A percentile compares a stretch with the other conserved stretches of the same genome.
Conservation (phyloP, 495 filamentous ascomycete species). For the Pseudomonodictys pantanalensis region DNA sequence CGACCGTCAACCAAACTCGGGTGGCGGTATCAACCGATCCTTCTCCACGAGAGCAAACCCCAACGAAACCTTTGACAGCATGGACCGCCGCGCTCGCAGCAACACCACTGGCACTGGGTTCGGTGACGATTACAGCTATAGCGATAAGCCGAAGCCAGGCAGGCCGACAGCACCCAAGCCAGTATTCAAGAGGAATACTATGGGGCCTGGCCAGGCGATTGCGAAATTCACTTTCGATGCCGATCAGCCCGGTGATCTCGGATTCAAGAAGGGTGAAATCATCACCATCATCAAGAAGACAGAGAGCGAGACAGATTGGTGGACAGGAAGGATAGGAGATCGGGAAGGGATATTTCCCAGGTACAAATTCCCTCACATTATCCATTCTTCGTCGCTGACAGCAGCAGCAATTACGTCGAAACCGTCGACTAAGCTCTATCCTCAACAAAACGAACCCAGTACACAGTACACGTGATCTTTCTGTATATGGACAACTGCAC, state of each 20-base stretch:
- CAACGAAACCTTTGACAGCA: conserved; percentile 50
- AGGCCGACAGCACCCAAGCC: conserved; percentile 86
- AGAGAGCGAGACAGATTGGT: conserved; percentile 88
- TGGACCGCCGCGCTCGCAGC: conserved; percentile 37
- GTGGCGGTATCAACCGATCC: conserved; percentile 49
- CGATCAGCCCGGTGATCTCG: conserved; percentile 87
- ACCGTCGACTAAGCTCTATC: conserved; percentile 6
- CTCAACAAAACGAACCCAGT: background rate
- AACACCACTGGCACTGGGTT: conserved; percentile 14
- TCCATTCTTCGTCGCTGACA: background rate
- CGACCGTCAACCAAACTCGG: conserved; percentile 55
- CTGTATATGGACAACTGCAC: background rate
- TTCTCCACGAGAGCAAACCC: conserved; percentile 50
- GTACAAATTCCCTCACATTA: conserved; percentile 11
- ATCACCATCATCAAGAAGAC: conserved; percentile 97
- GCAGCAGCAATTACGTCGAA: conserved; percentile 30
- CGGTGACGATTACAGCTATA: conserved; percentile 44
- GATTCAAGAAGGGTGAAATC: conserved; percentile 95
- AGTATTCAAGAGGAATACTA: conserved; percentile 65
- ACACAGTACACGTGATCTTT: background rate
- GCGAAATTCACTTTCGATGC: conserved; percentile 91
- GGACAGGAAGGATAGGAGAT: conserved; percentile 68
- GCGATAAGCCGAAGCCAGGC: conserved; percentile 52
- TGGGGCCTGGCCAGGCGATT: conserved; percentile 80
- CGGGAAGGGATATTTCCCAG: conserved; percentile 63